Evolutionary conservation across 352 stramenopile genomes (phyloP).

Genomic region (Thalassiosira exigua): DNA sequence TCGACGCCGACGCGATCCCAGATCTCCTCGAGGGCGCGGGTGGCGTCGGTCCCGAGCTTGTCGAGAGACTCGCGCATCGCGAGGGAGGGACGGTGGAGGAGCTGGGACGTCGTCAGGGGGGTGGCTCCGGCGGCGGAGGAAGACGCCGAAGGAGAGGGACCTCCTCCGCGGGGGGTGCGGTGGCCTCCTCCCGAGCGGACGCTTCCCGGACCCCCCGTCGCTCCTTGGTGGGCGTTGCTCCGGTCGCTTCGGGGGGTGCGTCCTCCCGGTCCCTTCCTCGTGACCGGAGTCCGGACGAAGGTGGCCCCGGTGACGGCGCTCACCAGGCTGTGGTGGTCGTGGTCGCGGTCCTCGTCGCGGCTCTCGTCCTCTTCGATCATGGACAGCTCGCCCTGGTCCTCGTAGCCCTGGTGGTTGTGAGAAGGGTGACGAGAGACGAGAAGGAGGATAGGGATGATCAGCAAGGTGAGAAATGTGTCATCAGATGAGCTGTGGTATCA

Average conservation of each 20-base stretch:
- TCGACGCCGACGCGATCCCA: slow-evolving; percentile 80
- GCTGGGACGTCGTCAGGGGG: slow-evolving; percentile 9
- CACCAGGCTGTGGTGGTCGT: not conserved
- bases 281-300: slow-evolving; percentile 30
- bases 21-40: slow-evolving; percentile 68
- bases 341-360: not conserved
- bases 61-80: slow-evolving; percentile 30
- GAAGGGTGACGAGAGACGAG: no score
- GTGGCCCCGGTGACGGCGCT: slow-evolving; percentile 39
- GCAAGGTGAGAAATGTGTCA: no score
- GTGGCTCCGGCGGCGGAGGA: not conserved
- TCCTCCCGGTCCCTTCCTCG: no score
- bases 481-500: no score
- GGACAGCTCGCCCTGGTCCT: slow-evolving; percentile 36
- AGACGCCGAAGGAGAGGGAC: no score
- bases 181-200: no score
- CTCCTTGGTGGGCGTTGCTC: no score
- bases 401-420: slow-evolving; percentile 10
- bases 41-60: slow-evolving; percentile 57
- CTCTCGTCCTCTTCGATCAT: slow-evolving; percentile 49
- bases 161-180: no score
- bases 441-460: no score
- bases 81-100: slow-evolving; percentile 29
- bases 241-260: no score
- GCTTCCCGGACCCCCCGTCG: no score